Evolutionary conservation across 352 stramenopile species (phyloP).

Genomic region (Globisporangium megalacanthum): DNA sequence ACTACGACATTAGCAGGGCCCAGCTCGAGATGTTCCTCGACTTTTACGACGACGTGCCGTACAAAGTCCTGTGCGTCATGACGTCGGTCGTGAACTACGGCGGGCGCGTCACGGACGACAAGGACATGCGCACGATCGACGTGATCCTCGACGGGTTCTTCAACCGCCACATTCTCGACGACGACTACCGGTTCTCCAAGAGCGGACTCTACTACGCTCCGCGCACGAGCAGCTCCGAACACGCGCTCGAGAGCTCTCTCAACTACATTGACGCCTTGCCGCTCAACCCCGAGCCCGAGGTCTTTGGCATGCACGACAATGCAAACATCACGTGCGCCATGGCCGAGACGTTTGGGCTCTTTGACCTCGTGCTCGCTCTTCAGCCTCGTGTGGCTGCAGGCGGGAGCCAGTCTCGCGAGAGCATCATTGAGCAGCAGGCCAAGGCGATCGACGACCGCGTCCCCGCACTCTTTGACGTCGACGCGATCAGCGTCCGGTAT

Average conservation of each 20-base stretch:
- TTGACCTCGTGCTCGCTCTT: constrained; percentile 85
- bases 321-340: constrained; percentile 92
- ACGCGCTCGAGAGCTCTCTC: constrained; percentile 75
- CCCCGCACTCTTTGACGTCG: constrained; percentile 76
- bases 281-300: constrained; percentile 88
- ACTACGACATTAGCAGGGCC: constrained; percentile 71
- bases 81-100: constrained; percentile 91
- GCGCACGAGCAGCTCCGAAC: constrained; percentile 39
- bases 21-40: constrained; percentile 92
- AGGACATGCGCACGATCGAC: constrained; percentile 85
- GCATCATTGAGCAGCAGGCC: constrained; percentile 83
- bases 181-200: constrained; percentile 61
- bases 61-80: constrained; percentile 85
- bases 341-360: constrained; percentile 85
- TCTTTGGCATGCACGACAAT: constrained; percentile 95
- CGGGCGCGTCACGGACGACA: constrained; percentile 91
- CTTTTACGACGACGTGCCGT: constrained; percentile 81
- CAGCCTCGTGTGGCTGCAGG: constrained; percentile 78
- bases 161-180: constrained; percentile 58
- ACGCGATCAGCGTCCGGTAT: constrained; percentile 80
- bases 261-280: constrained; percentile 84
- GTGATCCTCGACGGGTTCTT: constrained; percentile 84
- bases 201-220: constrained; percentile 72
- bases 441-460: constrained; percentile 78
- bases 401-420: constrained; percentile 76